Base-by-base conservation (phyloP, 805 yeast species). In the Priceomyces medius region DNA sequence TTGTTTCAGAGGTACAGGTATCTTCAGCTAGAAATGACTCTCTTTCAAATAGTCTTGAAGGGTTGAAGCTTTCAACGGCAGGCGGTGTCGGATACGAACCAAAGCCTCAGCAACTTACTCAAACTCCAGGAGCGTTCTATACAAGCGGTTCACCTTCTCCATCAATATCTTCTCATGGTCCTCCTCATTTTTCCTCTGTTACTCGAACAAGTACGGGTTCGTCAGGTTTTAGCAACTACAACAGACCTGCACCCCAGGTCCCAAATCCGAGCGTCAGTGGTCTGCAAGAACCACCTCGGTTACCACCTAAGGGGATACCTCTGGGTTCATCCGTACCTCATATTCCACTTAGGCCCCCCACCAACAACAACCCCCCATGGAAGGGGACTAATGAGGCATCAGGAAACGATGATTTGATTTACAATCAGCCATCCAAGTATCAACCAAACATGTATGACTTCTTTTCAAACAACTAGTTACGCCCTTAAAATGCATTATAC, bases 371-470 rank as follows among this genome's bases (percentile, higher is more conserved):
- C 8, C 47, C 45, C 28, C n/a, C 21, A 20, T 32, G 18, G 19
- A 14, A 16, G 24, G 16, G 24, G n/a, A n/a, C 28, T 14, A 5
- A 18, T 17, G 29, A 12, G 9, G 29, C 27, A 4, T 19, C 35
- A 4, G 29, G 29, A 10, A 20, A 12, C 21, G 36, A 36, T 28
- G 47, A 46, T 24, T 50, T 58, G 39, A 61, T 61, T 24, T 61
- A 61, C 38, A 60, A 61, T 37, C 64, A 61, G 37, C 79, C 78
- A 1, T 73, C 78, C 0, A 64, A 70, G 2, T 73, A 73, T 49
- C 68, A 69, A 47, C 75, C 78, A 2, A 62, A 71, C 42, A 68
- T 73, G 70, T 74, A 74, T 46, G 62, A 67, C 37, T 67, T 61
- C 40, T 70, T 71, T 41, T 58, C 65, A n/a, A 60, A 53, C 27